Evolutionary conservation across 805 yeast genomes (phyloP).

Genomic region (Jamesozyma piceae): DNA sequence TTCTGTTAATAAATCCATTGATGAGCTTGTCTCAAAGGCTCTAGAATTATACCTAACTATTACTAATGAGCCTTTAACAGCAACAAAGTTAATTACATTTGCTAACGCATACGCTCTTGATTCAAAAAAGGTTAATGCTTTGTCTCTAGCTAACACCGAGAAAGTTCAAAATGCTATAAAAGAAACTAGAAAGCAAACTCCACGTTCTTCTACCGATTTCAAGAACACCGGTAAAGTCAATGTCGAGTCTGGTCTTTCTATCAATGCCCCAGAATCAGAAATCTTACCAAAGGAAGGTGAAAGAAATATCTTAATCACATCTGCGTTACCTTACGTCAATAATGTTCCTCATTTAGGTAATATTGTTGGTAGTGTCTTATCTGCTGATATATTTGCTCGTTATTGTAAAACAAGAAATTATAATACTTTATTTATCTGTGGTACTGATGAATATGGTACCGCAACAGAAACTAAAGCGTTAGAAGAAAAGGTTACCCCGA

Average conservation of each 20-base stretch:
- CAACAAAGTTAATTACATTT: slow-evolving; percentile 51
- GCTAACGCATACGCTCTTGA: slow-evolving; percentile 45
- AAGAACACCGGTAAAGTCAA: slow-evolving; percentile 35
- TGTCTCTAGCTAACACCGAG: slow-evolving; percentile 18
- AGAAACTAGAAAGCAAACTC: slow-evolving; percentile 34
- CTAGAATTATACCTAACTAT: slow-evolving; percentile 21
- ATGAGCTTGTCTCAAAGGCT: slow-evolving; percentile 34
- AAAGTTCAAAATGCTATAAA: slow-evolving; percentile 39
- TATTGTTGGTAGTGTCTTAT: slow-evolving; percentile 86
- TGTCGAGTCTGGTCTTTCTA: slow-evolving; percentile 19
- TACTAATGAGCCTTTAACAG: slow-evolving; percentile 29
- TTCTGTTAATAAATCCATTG: slow-evolving; percentile 23
- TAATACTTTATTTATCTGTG: slow-evolving; percentile 81
- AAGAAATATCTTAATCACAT: slow-evolving; percentile 80
- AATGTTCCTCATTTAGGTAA: slow-evolving; percentile 98
- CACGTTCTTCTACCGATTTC: slow-evolving; percentile 24
- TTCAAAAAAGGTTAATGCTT: slow-evolving; percentile 14
- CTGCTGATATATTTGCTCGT: slow-evolving; percentile 90
- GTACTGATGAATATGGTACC: slow-evolving; percentile 98
- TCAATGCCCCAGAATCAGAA: slow-evolving; percentile 27
- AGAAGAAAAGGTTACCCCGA: slow-evolving; percentile 85
- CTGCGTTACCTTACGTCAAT: slow-evolving; percentile 96
- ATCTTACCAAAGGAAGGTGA: slow-evolving; percentile 61
- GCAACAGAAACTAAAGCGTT: slow-evolving; percentile 98
- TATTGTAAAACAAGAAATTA: slow-evolving; percentile 82